These are phyloP conservation scores for Diplogelasinospora grovesii DNA, from an alignment of 495 filamentous ascomycete species.

Conservation along the genomic window DNA sequence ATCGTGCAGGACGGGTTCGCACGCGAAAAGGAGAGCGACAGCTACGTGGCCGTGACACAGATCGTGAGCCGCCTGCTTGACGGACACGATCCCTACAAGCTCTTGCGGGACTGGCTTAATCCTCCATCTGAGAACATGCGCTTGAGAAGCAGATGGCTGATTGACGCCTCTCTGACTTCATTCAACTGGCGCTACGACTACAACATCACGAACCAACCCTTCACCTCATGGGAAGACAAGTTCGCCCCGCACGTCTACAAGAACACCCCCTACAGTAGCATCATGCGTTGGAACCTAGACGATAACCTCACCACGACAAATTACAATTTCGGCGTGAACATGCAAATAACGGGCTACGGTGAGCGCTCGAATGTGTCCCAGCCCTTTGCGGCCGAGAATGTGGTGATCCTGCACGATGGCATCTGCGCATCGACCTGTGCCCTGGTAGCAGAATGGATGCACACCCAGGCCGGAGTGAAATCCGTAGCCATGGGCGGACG, in stretches of 20 bases:
- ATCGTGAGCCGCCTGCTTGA: conserved; percentile 25
- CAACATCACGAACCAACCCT: conserved; percentile 25
- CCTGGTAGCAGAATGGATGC: conserved; percentile 51
- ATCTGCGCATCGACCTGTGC: conserved; percentile 56
- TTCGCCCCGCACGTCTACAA: conserved; percentile 25
- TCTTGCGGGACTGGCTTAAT: too few species aligned
- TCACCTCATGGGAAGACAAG: conserved; percentile 32
- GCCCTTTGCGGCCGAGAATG: conserved; percentile 27
- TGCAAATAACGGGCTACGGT: conserved; percentile 39
- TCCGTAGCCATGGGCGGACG: conserved; percentile 52
- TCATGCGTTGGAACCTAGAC: conserved; percentile 35
- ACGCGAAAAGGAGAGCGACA: conserved; percentile 21
- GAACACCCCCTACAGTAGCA: conserved; percentile 27
- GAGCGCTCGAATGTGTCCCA: conserved; percentile 34
- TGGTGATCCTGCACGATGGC: conserved; percentile 39
- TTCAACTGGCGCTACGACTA: conserved; percentile 37
- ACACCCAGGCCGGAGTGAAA: conserved; percentile 46
- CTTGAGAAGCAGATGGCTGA: too few species aligned
- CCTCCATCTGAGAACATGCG: conserved; percentile 9
- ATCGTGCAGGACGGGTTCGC: conserved; percentile 15
- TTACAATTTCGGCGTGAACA: conserved; percentile 28
- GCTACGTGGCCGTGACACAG: conserved; percentile 25
- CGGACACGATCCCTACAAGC: conserved; percentile 24
- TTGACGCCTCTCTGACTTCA: conserved; percentile 22
- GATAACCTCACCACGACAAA: conserved; percentile 34